Evolutionary conservation across 805 yeast species (phyloP), one percentile per base, ranked within the genome.

Genomic region (Tetrapisispora arboricola): DNA sequence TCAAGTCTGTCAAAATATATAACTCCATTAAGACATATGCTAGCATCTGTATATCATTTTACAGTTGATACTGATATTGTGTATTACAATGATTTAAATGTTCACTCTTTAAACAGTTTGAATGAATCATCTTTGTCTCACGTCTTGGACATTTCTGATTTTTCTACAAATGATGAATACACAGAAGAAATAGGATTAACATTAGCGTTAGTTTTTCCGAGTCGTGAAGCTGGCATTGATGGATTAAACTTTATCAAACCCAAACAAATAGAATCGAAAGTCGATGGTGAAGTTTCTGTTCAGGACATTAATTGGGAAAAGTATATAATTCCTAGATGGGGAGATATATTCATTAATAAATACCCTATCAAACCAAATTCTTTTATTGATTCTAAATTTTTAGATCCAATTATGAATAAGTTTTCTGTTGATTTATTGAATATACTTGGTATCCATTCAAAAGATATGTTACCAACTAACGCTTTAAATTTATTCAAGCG

Each of bases 251-350:
- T 55, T 25, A 44, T 53, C 15, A 44, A 18, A 27, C 24, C 18
- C 26, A 35, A 21, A 12, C 3, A 18, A 8, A 22, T 34, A 10
- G 21, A 25, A 9, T 17, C 21, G 2, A 10, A 6, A 9, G 16
- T 13, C 20, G 32, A 28, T 18, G 35, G n/a, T 36, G 28, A 25
- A 1, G 17, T 17, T 7, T 4, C 7, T 9, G 7, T 16, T 9
- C 16, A 10, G 2, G 29, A 34, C 3, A 17, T 17, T 3, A 39
- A 18, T 16, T 60, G 63, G 61, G 42, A 50, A 32, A 51, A 60
- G 39, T 87, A 81, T 54, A 60, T 83, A 34, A 75, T 90, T 21
- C 94, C 96, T 8, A 94, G 84, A 61, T 88, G 95, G 95, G 96
- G 46, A 75, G 84, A 42, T 60, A 66, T 53, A 65, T 80, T 47